Evolutionary conservation across 345 rosid genomes (phyloP), one percentile per base, ranked within the genome.

Genomic region (Pistacia integerrima): DNA sequence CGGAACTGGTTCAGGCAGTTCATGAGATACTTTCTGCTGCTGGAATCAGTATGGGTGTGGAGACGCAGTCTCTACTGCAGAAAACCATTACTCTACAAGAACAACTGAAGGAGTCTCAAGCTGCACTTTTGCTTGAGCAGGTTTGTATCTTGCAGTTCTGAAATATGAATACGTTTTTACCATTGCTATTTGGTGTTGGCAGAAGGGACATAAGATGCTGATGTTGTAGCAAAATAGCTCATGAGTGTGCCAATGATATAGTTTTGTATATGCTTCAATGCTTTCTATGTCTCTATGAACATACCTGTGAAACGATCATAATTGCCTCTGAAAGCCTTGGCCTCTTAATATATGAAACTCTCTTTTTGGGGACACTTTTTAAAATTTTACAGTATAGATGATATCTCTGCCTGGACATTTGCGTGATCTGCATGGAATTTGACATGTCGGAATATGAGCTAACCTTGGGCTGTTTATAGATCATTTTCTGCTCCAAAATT

Each of bases 21-120:
- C 85, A 91, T 56, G 98, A 93, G 89, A 90, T 94, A 90, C 97
- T 94, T 75, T 94, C 97, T 79, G 90, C 97, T 35, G 97, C 97
- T 57, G 98, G 98, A 60, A 86, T 94, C 55, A 79, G 86, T 78
- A 84, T 94, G 90, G 97, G 91, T 70, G 83, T 84, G 61, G 97
- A 91, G 88, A 91, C 89, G 82, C 97, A 84, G 77, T 90, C 91
- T 77, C 86, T 91, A 79, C 82, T 94, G 82, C 91, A 87, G 75
- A 88, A 86, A 80, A 89, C 89, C 56, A 61, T 93, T 70, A 81
- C 92, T 33, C 87, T 94, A 51, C 94, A 94, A 89, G 95, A 93
- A 80, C 90, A 89, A 67, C 79, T 93, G 72, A 87, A 90, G 71
- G 97, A 91, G 41, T 90, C 98, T 65, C 91, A 83, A 74, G 93